Percentiles rank a stretch among this genome's conserved stretches.
Evolutionary conservation across 2,329 filamentous ascomycete species (phyloP).

Genomic region (Xylaria multiplex): DNA sequence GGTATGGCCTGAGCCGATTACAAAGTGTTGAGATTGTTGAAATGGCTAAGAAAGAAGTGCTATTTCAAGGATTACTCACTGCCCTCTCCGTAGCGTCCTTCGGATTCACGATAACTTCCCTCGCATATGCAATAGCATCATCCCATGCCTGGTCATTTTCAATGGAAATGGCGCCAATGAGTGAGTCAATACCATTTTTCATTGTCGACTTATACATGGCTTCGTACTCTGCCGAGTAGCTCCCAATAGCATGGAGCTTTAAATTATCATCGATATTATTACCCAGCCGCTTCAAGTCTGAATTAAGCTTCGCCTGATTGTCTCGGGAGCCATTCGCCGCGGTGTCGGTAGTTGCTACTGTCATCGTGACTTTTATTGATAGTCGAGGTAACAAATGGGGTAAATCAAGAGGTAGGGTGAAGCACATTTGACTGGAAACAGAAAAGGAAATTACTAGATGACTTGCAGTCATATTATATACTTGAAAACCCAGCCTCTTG

Average conservation of each 20-base stretch:
- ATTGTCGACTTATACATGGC: conserved; percentile 30
- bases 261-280: conserved; percentile 8
- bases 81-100: conserved; percentile 27
- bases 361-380: neutral
- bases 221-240: conserved; percentile 28
- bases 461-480: neutral
- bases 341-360: neutral
- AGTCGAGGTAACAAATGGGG: neutral
- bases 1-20: no score
- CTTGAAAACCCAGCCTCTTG: neutral
- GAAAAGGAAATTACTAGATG: neutral
- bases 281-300: conserved; percentile 15
- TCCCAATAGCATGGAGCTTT: conserved; percentile 15
- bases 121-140: conserved; percentile 29
- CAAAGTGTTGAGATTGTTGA: no score
- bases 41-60: neutral
- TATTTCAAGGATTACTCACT: neutral
- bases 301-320: conserved; percentile 5
- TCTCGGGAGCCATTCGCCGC: neutral
- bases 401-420: neutral
- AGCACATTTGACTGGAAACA: neutral
- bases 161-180: conserved; percentile 24
- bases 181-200: conserved; percentile 22
- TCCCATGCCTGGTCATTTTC: conserved; percentile 21
- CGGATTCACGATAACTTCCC: conserved; percentile 30